Evolutionary conservation across 2,329 filamentous ascomycete species (phyloP).

Genomic region (Seiridium unicorne): DNA sequence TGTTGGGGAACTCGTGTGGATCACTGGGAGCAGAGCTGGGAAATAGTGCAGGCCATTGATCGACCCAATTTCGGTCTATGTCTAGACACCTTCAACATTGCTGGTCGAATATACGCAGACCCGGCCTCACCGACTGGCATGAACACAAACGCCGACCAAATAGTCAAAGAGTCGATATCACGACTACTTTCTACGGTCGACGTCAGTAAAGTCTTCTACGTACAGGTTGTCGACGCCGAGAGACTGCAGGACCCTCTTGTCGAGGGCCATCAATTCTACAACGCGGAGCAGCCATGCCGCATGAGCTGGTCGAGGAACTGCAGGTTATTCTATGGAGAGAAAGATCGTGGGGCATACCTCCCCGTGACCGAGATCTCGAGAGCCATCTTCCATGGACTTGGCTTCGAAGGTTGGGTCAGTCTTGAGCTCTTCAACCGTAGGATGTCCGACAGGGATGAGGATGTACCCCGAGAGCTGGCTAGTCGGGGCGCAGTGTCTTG

Average conservation of each 20-base stretch:
- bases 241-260: conserved; percentile 56
- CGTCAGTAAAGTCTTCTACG: conserved; percentile 66
- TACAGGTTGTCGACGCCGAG: conserved; percentile 77
- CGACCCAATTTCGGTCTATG: conserved; percentile 73
- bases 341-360: conserved; percentile 62
- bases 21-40: conserved; percentile 72
- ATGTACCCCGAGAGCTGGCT: conserved; percentile 47
- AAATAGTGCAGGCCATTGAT: conserved; percentile 63
- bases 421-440: conserved; percentile 67
- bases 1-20: conserved; percentile 70
- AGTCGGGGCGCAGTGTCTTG: conserved; percentile 27
- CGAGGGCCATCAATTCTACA: conserved; percentile 56
- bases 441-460: conserved; percentile 50
- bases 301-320: conserved; percentile 83
- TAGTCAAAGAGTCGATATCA: conserved; percentile 52
- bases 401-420: conserved; percentile 68
- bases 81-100: conserved; percentile 77
- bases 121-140: conserved; percentile 53
- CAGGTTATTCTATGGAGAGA: conserved; percentile 67
- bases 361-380: conserved; percentile 61
- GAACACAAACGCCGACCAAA: conserved; percentile 52
- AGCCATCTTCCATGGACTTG: conserved; percentile 61
- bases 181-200: conserved; percentile 56
- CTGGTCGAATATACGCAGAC: conserved; percentile 69
- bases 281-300: conserved; percentile 54